Evolutionary conservation across 768 basidiomycete genomes (phyloP), one percentile per base, ranked within the genome.

Genomic region (Baorangia bicolor): DNA sequence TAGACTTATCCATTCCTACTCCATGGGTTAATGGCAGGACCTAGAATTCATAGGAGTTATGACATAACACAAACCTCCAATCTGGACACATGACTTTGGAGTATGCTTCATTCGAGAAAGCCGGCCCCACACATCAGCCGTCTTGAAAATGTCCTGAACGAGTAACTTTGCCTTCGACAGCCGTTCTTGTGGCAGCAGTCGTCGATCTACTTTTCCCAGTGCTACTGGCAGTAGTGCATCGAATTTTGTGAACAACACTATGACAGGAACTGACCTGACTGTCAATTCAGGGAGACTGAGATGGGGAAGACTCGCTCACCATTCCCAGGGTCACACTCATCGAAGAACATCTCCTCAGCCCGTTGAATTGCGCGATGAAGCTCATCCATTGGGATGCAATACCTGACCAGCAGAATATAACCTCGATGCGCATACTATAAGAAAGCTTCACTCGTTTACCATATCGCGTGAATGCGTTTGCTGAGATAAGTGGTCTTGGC

Each of bases 221-320:
- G 54, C 57, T 3, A 38, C 21, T 3, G 49, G 12, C 27, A 35
- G 27, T 7, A 59, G 49, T 3, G 57, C 54, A 35, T 59, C 54
- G 20, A 42, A 59, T 18, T 59, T 59, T 1, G 55, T 59, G 46
- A 59, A 57, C n/a, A 57, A 5, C 9, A 59, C 50, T 1, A 59
- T 16, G 9, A 56, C 49, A 13, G 58, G 56, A 20, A 53, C 56
- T 57, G 20, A 9, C 2, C 1, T 18, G 2, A n/a, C 25, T 1
- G 18, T 25, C n/a, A 57, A 31, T 4, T 27, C 21, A 3, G 27
- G n/a, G 16, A 16, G 7, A 27, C 16, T 11, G 3, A 2, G 1
- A 1, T 2, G 1, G n/a, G n/a, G 2, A 10, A 28, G 16, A 9
- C n/a, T n/a, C n/a, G 2, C 10, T 46, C 10, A 51, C 50, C n/a